Evolutionary conservation across 163 green algal genomes (phyloP), one percentile per base, ranked within the genome.

Genomic region (Prototheca wickerhamii): DNA sequence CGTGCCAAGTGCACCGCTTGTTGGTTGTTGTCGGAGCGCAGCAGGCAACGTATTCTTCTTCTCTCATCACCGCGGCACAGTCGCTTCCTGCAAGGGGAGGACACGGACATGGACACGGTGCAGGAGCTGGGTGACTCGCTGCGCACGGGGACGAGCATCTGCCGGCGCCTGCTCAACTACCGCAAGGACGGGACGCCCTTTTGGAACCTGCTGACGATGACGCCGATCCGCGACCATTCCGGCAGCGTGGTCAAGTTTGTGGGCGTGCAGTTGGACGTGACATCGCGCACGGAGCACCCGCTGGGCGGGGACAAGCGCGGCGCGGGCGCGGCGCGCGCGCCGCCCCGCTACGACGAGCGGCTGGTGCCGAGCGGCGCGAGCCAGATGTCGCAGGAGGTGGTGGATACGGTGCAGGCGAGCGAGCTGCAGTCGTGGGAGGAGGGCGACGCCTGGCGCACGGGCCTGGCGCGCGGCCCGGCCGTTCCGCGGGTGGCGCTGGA

Each of bases 141-240:
- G 42, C 85, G 84, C 32, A 76, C 79, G 6, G 86, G 86, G 25
- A 81, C 85, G 46, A 50, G 68, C 1, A 71, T 81, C 32, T 79
- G 62, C 32, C 87, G 91, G 28, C 81, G 91, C 18, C 72, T 98
- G 67, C 84, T 98, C 12, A 96, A 98, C 78, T 97, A 96, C 77
- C 77, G 80, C 54, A 94, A 91, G 60, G 88, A 96, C 63, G 91
- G 91, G 26, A 91, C 86, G 30, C 84, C 87, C 18, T 98, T 97
- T 63, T 97, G 91, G 89, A 98, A 98, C 77, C 80, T 96, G 65
- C 82, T 98, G 54, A 95, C 90, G n/a, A 84, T 97, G 69, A 95
- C 87, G 21, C 89, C 89, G 52, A 93, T 96, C 75, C 88, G 87
- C 64, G 89, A 85, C 23, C 86, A 86, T 42, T 82, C 89, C 61